These are phyloP conservation scores for Jamesozyma spencerorum DNA, from an alignment of 805 yeast genomes.

Conservation along the genomic window DNA sequence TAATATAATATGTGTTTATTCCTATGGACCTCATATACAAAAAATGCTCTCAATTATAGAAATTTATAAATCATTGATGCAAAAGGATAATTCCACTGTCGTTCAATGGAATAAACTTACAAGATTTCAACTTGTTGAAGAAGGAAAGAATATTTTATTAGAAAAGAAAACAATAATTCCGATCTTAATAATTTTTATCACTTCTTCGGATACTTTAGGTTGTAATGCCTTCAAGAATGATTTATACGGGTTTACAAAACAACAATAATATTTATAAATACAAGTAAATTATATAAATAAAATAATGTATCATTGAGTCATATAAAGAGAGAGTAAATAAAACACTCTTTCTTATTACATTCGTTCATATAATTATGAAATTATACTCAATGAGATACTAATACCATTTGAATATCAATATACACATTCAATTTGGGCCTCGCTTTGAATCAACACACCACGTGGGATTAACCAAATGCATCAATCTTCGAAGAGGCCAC, in stretches of 20 bases:
- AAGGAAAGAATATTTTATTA: constrained; percentile 22
- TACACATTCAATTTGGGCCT: constrained; percentile 30
- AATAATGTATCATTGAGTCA: constrained; percentile 25
- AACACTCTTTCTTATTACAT: constrained; percentile 3
- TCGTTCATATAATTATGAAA: constrained; percentile 7
- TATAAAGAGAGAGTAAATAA: constrained; percentile 8
- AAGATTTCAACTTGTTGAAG: constrained; percentile 13
- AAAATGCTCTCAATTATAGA: constrained; percentile 21
- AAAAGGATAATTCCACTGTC: background rate
- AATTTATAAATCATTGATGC: constrained; percentile 11
- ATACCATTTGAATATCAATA: constrained; percentile 2
- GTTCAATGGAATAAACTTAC: constrained; percentile 18
- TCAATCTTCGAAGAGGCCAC: constrained; percentile 41
- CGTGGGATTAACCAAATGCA: constrained; percentile 27
- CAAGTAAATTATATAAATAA: background rate
- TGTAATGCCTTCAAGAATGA: constrained; percentile 5
- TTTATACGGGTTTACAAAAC: constrained; percentile 11
- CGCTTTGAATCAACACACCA: constrained; percentile 41
- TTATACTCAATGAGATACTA: constrained; percentile 18
- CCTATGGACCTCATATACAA: constrained; percentile 25
- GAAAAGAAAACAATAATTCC: constrained; percentile 12
- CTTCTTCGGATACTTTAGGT: background rate
- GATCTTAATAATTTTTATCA: constrained; percentile 2
- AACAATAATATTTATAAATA: background rate
- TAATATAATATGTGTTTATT: constrained; percentile 10